Evolutionary conservation across 257 asterid species (phyloP).

Genomic region (Paraleonurus japonicus): DNA sequence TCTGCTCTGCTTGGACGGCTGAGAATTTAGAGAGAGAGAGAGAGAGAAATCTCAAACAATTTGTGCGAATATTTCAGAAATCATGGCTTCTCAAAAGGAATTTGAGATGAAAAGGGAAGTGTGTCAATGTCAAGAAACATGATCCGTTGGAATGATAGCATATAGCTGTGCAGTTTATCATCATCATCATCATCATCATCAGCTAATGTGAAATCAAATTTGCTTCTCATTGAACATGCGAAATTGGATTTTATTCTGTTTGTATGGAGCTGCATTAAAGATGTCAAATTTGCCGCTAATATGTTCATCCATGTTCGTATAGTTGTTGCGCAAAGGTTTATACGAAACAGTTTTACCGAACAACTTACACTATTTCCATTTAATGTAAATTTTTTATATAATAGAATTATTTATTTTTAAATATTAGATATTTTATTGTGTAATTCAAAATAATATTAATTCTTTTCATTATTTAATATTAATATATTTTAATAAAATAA

Average conservation of each 20-base stretch:
- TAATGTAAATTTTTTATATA: too few relatives aligned
- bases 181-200: too few relatives aligned
- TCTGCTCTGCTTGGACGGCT: conserved; percentile 55
- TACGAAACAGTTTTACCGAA: too few relatives aligned
- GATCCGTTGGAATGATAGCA: conserved; percentile 9
- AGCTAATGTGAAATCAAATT: background rate
- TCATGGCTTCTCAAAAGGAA: background rate
- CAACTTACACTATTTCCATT: too few relatives aligned
- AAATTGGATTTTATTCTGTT: background rate
- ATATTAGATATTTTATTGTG: too few relatives aligned
- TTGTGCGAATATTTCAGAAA: background rate
- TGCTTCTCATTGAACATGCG: background rate
- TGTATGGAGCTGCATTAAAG: background rate
- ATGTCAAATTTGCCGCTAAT: background rate
- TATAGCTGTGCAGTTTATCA: background rate
- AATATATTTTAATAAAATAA: too few relatives aligned
- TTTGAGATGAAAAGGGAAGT: conserved; percentile 8
- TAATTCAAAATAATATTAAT: too few relatives aligned
- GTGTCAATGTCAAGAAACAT: conserved; percentile 25
- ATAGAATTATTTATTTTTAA: too few relatives aligned
- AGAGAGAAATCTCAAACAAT: conserved; percentile 19
- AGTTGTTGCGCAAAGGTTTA: too few relatives aligned
- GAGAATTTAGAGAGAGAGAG: conserved; percentile 33
- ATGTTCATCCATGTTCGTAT: too few relatives aligned
- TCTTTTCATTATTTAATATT: too few relatives aligned